Evolutionary conservation across 2,329 filamentous ascomycete species (phyloP), one percentile per base, ranked within the genome.

Genomic region (Fusarium sp.): DNA sequence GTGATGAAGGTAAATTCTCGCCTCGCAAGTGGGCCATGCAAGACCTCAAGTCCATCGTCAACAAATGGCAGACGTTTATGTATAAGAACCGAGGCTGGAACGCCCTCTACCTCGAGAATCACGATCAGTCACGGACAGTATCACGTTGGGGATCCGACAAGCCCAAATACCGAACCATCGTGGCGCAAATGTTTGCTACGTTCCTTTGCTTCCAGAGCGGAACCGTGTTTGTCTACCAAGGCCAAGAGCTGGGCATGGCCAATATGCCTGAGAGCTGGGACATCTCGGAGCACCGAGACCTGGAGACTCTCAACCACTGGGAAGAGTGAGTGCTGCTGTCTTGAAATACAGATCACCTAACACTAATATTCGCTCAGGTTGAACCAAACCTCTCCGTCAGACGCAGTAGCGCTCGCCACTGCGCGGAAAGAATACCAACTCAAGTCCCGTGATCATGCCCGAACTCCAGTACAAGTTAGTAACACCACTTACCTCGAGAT

Each of bases 51-150:
- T n/a, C 30, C 5, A 60, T 66, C 15, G 55, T 86, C 27, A 70
- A 77, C 28, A 83, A 80, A 62, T 85, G 82, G 79, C 85, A 87
- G 76, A 78, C 75, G 0, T 62, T 73, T 15, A 82, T 84, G 65
- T 76, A 82, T 44, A 79, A 79, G 53, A 82, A 79, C 13, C 83
- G 84, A 56, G 84, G 82, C 7, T 89, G 88, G 88, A 88, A 86
- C 1, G 89, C 88, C 0, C 82, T 85, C 0, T 92, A 90, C 73
- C 82, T 87, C 58, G 89, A 91, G 73, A 91, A 91, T 70, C 89
- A 91, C 75, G 89, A 91, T 73, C 85, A 89, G 61, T 84, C 85
- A 3, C 83, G 89, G 1, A 86, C 85, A 3, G 79, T 91, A 6
- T 87, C 85, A 3, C 83, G 88, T n/a, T 77, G 60, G 56, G 62